Conservation (phyloP, 2,329 filamentous ascomycete genomes). For the Grosmannia serpens region DNA sequence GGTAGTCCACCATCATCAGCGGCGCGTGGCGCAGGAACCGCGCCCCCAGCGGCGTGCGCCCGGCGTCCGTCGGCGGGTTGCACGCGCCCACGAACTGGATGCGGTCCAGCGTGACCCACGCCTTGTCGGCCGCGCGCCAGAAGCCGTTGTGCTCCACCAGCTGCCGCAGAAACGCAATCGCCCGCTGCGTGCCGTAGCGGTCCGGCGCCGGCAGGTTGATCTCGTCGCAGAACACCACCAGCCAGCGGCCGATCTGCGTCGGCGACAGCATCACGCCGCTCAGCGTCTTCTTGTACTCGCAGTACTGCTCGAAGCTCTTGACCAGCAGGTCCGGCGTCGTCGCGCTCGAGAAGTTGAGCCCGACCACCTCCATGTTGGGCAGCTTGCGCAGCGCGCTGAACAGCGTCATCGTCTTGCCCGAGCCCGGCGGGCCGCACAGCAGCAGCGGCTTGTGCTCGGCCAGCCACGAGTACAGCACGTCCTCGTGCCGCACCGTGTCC, state of each 20-base stretch:
- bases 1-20: constrained; percentile 99
- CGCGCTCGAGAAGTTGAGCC: constrained; percentile 97
- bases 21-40: constrained; percentile 93
- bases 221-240: constrained; percentile 98
- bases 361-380: constrained; percentile 97
- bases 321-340: constrained; percentile 95
- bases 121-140: constrained; percentile 95
- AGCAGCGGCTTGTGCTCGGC: constrained; percentile 96
- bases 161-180: constrained; percentile 93
- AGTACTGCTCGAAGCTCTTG: constrained; percentile 99
- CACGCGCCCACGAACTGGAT: constrained; percentile 99
- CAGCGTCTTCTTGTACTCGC: constrained; percentile 97
- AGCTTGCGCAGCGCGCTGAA: constrained; percentile 96
- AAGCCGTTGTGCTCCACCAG: constrained; percentile 98
- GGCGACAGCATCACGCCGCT: constrained; percentile 94
- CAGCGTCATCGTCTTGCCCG: constrained; percentile 98
- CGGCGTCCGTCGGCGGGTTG: constrained; percentile 94
- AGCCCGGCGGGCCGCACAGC: constrained; percentile 93
- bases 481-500: constrained; percentile 94
- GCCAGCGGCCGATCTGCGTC: constrained; percentile 92
- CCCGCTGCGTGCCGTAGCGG: constrained; percentile 92
- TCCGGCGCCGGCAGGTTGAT: constrained; percentile 98
- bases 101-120: constrained; percentile 92
- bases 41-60: constrained; percentile 85
- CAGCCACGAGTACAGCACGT: constrained; percentile 98